Conservation (phyloP, 768 basidiomycete genomes). For the Boletus reticuloceps region DNA sequence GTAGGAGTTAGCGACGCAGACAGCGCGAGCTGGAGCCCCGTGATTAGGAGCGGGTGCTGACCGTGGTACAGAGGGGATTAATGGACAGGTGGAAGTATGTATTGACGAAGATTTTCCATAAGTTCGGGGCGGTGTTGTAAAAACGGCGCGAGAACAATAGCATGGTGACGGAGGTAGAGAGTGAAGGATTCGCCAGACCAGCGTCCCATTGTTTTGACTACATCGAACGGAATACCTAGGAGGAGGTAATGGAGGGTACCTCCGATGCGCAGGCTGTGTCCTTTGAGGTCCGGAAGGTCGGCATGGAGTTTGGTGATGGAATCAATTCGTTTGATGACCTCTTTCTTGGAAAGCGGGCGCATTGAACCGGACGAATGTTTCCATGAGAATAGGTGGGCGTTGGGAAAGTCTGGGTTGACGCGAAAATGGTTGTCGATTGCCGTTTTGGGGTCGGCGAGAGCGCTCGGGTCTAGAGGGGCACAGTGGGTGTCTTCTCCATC, state of each 20-base stretch:
- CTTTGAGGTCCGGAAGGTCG: neutral
- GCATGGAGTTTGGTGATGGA: neutral
- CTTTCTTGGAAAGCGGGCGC: neutral
- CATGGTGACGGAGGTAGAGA: neutral
- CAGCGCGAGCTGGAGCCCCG: too few species aligned
- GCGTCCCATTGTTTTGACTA: neutral
- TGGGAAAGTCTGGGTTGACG: neutral
- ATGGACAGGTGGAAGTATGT: neutral
- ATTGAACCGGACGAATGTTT: neutral
- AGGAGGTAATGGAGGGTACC: neutral
- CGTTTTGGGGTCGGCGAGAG: neutral
- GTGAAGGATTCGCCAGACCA: neutral
- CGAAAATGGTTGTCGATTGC: neutral
- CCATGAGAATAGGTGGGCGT: constrained; percentile 1
- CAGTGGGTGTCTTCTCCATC: neutral
- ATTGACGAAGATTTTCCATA: neutral
- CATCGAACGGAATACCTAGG: neutral
- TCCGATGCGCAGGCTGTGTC: neutral
- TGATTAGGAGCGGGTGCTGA: too few species aligned
- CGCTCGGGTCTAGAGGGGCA: neutral
- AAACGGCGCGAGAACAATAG: neutral
- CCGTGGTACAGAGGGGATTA: too few species aligned
- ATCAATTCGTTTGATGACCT: neutral
- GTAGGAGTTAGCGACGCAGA: too few species aligned
- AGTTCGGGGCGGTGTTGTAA: neutral